phyloP scores from a whole-genome alignment of 164 flowering plant genomes.

The Macadamia tetraphylla region DNA sequence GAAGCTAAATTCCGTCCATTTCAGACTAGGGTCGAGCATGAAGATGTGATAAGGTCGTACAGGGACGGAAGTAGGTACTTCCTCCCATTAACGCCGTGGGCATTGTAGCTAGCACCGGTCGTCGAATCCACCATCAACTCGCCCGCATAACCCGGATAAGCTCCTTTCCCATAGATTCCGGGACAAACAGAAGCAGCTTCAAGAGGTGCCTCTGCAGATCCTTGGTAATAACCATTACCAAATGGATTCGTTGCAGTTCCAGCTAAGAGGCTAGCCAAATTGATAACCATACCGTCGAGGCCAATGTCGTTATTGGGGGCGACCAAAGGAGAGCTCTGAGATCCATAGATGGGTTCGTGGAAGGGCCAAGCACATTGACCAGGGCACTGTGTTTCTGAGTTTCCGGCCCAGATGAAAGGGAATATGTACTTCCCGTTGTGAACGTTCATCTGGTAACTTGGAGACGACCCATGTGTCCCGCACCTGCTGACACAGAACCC shows the following conservation, averaged over 20 bases:
- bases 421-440: constrained; percentile 22
- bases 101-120: constrained; percentile 52
- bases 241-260: constrained; percentile 54
- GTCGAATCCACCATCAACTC: constrained; percentile 36
- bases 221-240: constrained; percentile 52
- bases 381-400: constrained; percentile 53
- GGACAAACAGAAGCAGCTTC: constrained; percentile 55
- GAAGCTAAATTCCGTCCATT: no score
- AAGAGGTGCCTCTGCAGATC: constrained; percentile 38
- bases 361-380: constrained; percentile 68
- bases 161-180: constrained; percentile 50
- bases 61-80: constrained; percentile 50
- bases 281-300: constrained; percentile 47
- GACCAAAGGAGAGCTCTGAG: constrained; percentile 40
- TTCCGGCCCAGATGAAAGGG: constrained; percentile 65
- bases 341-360: constrained; percentile 60
- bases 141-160: constrained; percentile 60
- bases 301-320: constrained; percentile 57
- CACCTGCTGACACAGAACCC: constrained; percentile 58
- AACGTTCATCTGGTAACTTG: background rate
- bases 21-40: constrained; percentile 18
- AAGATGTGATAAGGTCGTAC: constrained; percentile 32
- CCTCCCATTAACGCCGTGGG: constrained; percentile 38
- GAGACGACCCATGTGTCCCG: constrained; percentile 46
- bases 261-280: constrained; percentile 43